Percentiles rank a stretch among this genome's conserved stretches.
These are phyloP conservation scores for Cudoniella acicularis DNA, from an alignment of 495 filamentous ascomycete species.

Conservation along the genomic window DNA sequence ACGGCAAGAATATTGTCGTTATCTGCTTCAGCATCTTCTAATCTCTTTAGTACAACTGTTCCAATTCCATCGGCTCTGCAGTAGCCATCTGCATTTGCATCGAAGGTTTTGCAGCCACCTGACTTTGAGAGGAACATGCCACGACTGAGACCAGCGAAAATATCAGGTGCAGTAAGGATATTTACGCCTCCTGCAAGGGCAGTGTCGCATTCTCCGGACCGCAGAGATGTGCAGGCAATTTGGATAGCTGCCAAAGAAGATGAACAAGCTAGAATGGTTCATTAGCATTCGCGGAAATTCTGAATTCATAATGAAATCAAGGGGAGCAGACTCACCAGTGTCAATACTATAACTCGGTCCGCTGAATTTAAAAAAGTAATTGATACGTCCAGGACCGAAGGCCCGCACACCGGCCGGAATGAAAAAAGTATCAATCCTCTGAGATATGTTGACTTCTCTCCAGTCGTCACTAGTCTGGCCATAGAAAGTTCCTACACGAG, in stretches of 20 bases:
- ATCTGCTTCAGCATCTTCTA: conserved; percentile 70
- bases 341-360: conserved; percentile 80
- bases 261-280: no score
- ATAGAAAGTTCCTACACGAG: conserved; percentile 86
- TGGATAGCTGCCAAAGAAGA: conserved; percentile 62
- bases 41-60: conserved; percentile 66
- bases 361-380: conserved; percentile 81
- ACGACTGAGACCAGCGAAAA: conserved; percentile 74
- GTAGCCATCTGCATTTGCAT: conserved; percentile 62
- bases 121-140: conserved; percentile 36
- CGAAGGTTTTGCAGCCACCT: conserved; percentile 38
- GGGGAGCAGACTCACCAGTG: no score
- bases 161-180: conserved; percentile 74
- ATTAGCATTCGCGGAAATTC: no score
- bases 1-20: conserved; percentile 70
- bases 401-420: conserved; percentile 85
- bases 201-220: conserved; percentile 48
- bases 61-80: conserved; percentile 71
- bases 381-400: conserved; percentile 81
- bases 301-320: no score
- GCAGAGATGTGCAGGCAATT: conserved; percentile 75
- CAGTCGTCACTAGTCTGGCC: conserved; percentile 91
- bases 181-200: conserved; percentile 74
- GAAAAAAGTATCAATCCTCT: conserved; percentile 88
- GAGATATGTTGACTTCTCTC: conserved; percentile 82